phyloP scores from a whole-genome alignment of 139 green algal species.

The Asterochloris sp. region DNA sequence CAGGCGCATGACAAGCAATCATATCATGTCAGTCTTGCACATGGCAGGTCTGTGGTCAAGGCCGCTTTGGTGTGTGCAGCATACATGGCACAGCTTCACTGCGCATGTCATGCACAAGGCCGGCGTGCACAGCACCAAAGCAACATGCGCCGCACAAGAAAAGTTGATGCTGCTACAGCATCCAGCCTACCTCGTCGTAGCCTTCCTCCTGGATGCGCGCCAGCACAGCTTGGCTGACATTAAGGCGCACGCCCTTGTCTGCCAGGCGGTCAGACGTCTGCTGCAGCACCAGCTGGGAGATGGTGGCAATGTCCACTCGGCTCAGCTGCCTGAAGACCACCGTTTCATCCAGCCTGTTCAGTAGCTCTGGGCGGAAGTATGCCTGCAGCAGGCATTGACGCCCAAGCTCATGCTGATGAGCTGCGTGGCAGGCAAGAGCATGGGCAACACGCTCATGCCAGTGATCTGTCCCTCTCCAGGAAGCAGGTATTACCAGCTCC shows the following conservation, averaged over 20 bases:
- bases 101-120: no score
- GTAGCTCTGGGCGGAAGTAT: slow-evolving; percentile 78
- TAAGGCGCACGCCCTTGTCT: slow-evolving; percentile 40
- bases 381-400: slow-evolving; percentile 20
- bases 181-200: slow-evolving; percentile 41
- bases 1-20: no score
- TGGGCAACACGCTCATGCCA: slow-evolving; percentile 5
- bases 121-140: not conserved
- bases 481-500: no score
- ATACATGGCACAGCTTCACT: no score
- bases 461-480: not conserved
- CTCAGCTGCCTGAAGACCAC: slow-evolving; percentile 79
- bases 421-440: not conserved
- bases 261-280: slow-evolving; percentile 46
- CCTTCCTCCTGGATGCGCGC: slow-evolving; percentile 58
- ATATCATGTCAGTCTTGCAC: no score
- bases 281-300: slow-evolving; percentile 64
- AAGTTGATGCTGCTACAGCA: not conserved
- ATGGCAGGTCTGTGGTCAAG: no score
- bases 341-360: slow-evolving; percentile 84
- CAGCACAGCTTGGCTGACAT: slow-evolving; percentile 44
- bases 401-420: not conserved
- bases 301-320: slow-evolving; percentile 46
- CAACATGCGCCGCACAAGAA: not conserved
- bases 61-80: no score